These are phyloP conservation scores for Dictyostelium brefeldianum DNA, from an alignment of 78 protist species.

Conservation along the genomic window DNA sequence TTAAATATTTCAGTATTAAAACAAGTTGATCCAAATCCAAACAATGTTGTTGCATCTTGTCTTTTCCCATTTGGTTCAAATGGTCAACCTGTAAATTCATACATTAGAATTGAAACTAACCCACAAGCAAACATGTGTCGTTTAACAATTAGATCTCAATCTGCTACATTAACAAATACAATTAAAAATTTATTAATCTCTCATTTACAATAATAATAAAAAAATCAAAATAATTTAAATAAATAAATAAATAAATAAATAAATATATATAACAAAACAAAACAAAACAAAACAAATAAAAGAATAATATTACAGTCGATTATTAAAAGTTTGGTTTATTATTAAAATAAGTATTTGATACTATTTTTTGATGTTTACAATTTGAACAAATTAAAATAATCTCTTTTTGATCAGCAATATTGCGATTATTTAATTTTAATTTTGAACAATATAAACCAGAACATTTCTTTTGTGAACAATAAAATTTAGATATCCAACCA, in stretches of 20 bases:
- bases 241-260: neutral
- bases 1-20: conserved; percentile 56
- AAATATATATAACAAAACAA: neutral
- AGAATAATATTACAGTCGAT: no score
- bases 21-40: conserved; percentile 90
- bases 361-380: neutral
- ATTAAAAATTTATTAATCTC: conserved; percentile 47
- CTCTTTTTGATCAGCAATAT: neutral
- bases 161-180: conserved; percentile 67
- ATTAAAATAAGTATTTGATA: neutral
- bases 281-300: neutral
- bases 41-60: conserved; percentile 88
- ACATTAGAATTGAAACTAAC: conserved; percentile 87
- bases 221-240: neutral
- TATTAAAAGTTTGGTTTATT: conserved; percentile 9
- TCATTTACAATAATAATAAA: conserved; percentile 16
- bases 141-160: conserved; percentile 85
- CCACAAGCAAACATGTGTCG: conserved; percentile 85
- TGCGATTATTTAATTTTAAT: neutral
- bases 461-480: conserved; percentile 30
- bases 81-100: conserved; percentile 45
- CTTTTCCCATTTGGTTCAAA: conserved; percentile 55
- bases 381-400: neutral
- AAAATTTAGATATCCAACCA: conserved; percentile 59
- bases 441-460: conserved; percentile 53